Evolutionary conservation across 495 filamentous ascomycete species (phyloP), one percentile per base, ranked within the genome.

Genomic region (Podospora australis): DNA sequence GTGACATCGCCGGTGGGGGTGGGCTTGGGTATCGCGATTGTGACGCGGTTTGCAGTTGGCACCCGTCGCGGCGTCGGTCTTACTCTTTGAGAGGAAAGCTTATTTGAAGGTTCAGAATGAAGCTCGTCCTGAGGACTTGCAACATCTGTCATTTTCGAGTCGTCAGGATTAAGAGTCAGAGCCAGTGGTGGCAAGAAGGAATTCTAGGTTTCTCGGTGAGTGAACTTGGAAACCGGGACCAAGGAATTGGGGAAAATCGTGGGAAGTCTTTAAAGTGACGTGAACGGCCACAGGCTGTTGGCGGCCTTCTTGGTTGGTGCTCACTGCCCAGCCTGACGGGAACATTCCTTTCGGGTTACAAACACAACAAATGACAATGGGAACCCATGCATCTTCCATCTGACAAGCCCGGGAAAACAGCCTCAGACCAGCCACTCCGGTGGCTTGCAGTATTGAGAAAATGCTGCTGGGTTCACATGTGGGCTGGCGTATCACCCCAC

Each of bases 101-200:
- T 29, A 20, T 26, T 48, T 26, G 39, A 49, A 9, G 39, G 25
- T 16, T 44, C 41, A 17, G 46, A 41, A 19, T 11, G 38, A 10
- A 48, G 44, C 16, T 52, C 38, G 32, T 36, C 32, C 13, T 36
- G 23, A 23, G 26, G 30, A 16, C 19, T 48, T n/a, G 49, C 55
- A 22, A 57, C 53, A 16, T 64, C 56, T 17, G 58, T 34, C 60
- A 64, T 64, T 39, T n/a, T 52, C 20, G 42, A 35, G 20, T 24
- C 25, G 42, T 32, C 32, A 34, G 9, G 42, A 6, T 3, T 17
- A 23, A 50, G 38, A 36, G 32, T 36, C 32, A 36, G 1, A 36
- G 1, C 7, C 13, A 36, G 32, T 36, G 32, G 6, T 29, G 26
- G 26, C 11, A 29, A 6, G 26, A 29, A 29, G 32, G 14, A 36